phyloP scores from a whole-genome alignment of 2,329 filamentous ascomycete genomes.

The Dichotomopilus funicola region DNA sequence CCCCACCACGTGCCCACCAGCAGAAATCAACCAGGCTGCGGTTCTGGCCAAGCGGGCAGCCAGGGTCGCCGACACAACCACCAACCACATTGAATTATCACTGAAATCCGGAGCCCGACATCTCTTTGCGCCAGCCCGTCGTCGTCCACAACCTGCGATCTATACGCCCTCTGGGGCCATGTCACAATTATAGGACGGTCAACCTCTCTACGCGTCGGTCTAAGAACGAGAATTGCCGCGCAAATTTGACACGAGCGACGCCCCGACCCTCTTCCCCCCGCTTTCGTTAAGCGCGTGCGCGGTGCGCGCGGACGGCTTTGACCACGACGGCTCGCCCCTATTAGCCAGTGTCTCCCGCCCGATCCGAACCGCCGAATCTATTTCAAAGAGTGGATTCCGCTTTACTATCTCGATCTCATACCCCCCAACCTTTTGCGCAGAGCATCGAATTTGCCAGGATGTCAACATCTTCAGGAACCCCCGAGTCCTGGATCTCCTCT shows the following conservation, averaged over 20 bases:
- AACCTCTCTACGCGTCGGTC: slow-evolving; percentile 15
- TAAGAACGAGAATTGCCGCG: slow-evolving; percentile 3
- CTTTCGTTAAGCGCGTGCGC: no score
- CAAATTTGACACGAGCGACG: background rate
- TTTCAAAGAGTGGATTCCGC: no score
- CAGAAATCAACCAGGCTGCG: slow-evolving; percentile 5
- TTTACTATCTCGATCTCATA: no score
- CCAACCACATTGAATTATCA: slow-evolving; percentile 2
- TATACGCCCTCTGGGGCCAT: slow-evolving; percentile 14
- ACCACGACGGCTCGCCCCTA: no score
- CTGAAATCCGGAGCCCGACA: background rate
- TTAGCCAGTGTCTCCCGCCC: no score
- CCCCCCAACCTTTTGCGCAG: background rate
- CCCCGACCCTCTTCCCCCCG: background rate
- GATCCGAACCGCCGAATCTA: no score
- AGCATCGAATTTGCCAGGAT: slow-evolving; percentile 32
- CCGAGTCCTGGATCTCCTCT: slow-evolving; percentile 95
- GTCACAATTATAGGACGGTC: slow-evolving; percentile 16
- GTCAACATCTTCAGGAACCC: slow-evolving; percentile 55
- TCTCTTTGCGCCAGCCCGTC: background rate
- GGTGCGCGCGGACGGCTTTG: no score
- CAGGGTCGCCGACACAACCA: background rate
- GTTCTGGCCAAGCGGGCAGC: background rate
- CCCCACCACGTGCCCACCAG: background rate
- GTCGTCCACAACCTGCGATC: background rate